phyloP scores from a whole-genome alignment of 768 basidiomycete species.

The Suillus clintonianus region DNA sequence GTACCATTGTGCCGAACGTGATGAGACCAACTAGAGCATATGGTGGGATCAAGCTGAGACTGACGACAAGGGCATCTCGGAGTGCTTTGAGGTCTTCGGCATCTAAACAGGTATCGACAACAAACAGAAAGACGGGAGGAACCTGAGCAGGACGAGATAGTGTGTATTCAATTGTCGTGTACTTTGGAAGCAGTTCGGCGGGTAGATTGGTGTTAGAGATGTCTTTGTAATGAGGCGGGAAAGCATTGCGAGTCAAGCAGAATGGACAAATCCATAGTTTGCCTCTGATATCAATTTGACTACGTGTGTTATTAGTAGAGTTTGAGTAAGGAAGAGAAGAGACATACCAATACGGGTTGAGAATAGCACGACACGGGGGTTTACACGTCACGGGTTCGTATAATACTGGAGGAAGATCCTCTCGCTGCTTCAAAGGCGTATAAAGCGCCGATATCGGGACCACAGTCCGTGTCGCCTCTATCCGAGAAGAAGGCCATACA shows the following conservation, averaged over 20 bases:
- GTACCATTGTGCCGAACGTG: constrained; percentile 78
- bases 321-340: background rate
- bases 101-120: constrained; percentile 95
- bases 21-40: constrained; percentile 94
- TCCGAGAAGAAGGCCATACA: constrained; percentile 96
- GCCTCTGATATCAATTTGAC: constrained; percentile 97
- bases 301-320: constrained; percentile 33
- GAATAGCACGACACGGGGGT: constrained; percentile 93
- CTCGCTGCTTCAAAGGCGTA: constrained; percentile 90
- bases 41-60: constrained; percentile 89
- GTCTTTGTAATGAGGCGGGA: constrained; percentile 98
- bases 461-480: constrained; percentile 96
- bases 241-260: constrained; percentile 94
- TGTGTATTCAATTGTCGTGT: no score
- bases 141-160: constrained; percentile 87
- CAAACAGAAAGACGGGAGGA: constrained; percentile 95
- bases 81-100: constrained; percentile 96
- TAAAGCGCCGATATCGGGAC: constrained; percentile 99
- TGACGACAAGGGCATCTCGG: constrained; percentile 92
- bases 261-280: constrained; percentile 99
- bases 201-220: constrained; percentile 97
- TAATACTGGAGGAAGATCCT: constrained; percentile 92
- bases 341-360: constrained; percentile 94
- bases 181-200: constrained; percentile 93
- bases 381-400: constrained; percentile 99